Evolutionary conservation across 805 yeast species (phyloP).

Genomic region (Henningerozyma blattae): DNA sequence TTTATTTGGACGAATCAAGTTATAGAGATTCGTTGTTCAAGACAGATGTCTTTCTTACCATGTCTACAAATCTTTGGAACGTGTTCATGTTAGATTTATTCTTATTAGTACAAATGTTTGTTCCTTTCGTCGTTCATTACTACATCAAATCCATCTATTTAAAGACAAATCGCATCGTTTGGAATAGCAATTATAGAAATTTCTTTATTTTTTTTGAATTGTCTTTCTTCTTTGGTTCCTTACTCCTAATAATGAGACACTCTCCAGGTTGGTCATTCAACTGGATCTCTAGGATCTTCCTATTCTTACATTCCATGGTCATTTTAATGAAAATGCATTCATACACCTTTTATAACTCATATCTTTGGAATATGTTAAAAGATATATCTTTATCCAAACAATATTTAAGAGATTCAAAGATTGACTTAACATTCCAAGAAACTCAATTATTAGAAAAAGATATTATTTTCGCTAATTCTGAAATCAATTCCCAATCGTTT

Average conservation of each 20-base stretch:
- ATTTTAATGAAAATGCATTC: slow-evolving; percentile 92
- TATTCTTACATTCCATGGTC: slow-evolving; percentile 74
- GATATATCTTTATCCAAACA: not conserved
- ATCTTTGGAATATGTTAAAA: slow-evolving; percentile 48
- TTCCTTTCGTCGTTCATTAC: slow-evolving; percentile 47
- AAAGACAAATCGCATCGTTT: slow-evolving; percentile 23
- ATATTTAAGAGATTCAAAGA: not conserved
- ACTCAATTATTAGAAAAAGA: not conserved
- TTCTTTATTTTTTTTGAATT: slow-evolving; percentile 47
- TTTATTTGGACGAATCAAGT: slow-evolving; percentile 33
- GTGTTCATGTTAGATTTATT: slow-evolving; percentile 61
- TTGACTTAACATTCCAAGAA: not conserved
- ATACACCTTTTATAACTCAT: slow-evolving; percentile 82
- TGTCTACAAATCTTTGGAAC: slow-evolving; percentile 45
- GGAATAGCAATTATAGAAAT: slow-evolving; percentile 55
- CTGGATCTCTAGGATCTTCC: slow-evolving; percentile 84
- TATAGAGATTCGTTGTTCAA: slow-evolving; percentile 23
- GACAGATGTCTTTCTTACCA: slow-evolving; percentile 39
- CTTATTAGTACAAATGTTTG: slow-evolving; percentile 61
- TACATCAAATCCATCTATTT: slow-evolving; percentile 26
- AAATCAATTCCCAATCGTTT: slow-evolving; percentile 47
- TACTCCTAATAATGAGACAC: slow-evolving; percentile 15
- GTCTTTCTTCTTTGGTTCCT: slow-evolving; percentile 37
- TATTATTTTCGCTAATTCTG: slow-evolving; percentile 30
- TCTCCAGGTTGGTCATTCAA: slow-evolving; percentile 26